Evolutionary conservation across 192 early-diverging fungal genomes (phyloP).

Genomic region (Umbelopsis isabellina): DNA sequence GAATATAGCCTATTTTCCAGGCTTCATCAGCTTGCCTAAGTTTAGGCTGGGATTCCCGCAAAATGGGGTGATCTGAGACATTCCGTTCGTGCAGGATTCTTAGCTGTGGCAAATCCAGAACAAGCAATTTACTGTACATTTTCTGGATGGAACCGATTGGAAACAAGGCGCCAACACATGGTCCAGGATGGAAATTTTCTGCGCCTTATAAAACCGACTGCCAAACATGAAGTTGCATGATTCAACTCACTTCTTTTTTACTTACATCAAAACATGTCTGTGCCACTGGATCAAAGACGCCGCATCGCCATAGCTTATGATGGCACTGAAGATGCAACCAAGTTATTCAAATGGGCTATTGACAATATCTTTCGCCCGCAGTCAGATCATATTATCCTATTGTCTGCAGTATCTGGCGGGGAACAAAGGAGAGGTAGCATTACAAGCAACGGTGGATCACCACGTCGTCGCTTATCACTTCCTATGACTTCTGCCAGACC

Average conservation of each 20-base stretch:
- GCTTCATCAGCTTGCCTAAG: no score
- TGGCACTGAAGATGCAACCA: constrained; percentile 32
- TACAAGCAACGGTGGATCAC: background rate
- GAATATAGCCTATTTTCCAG: no score
- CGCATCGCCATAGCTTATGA: constrained; percentile 39
- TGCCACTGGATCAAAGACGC: constrained; percentile 24
- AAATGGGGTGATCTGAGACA: no score
- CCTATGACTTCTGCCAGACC: constrained; percentile 31
- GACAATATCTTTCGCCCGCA: constrained; percentile 32
- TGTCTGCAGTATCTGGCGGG: constrained; percentile 26
- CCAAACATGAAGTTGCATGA: background rate
- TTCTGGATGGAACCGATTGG: background rate
- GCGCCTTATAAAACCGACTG: background rate
- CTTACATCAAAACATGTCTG: background rate
- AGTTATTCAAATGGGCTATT: constrained; percentile 39
- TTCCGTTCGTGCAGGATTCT: no score
- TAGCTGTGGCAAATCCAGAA: no score
- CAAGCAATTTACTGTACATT: no score
- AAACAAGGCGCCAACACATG: background rate
- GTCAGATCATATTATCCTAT: constrained; percentile 35
- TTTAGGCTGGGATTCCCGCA: no score
- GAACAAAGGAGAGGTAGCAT: background rate
- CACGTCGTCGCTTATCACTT: background rate
- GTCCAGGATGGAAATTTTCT: background rate
- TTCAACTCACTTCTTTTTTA: background rate